Evolutionary conservation across 306 rosid species (phyloP).

Genomic region (Sicyos edulis): DNA sequence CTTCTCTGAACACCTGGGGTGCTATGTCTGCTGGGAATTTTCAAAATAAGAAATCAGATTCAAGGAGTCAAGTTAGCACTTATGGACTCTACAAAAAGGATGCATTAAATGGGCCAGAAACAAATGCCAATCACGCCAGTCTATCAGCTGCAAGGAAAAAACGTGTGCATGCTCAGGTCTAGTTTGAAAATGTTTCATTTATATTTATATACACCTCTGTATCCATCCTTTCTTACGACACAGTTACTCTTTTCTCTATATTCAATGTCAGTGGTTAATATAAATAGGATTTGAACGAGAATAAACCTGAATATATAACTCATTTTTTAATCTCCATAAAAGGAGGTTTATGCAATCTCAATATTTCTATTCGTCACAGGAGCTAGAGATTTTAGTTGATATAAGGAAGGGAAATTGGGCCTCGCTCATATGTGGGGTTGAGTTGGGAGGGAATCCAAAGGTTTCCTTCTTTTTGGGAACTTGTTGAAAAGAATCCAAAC

Average conservation of each 20-base stretch:
- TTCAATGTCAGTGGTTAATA: slow-evolving; percentile 12
- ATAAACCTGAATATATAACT: not conserved
- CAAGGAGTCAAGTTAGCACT: slow-evolving; percentile 46
- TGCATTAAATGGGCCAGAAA: slow-evolving; percentile 58
- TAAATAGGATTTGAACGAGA: not conserved
- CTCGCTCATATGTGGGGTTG: not conserved
- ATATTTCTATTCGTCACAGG: not conserved
- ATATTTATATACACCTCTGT: not conserved
- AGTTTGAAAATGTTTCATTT: slow-evolving; percentile 17
- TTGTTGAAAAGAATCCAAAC: not conserved
- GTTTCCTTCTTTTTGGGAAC: not conserved
- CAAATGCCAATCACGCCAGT: slow-evolving; percentile 60
- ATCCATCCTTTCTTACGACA: not conserved
- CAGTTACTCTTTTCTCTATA: slow-evolving; percentile 4
- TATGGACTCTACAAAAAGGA: slow-evolving; percentile 62
- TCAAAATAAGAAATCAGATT: slow-evolving; percentile 51
- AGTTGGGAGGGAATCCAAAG: slow-evolving; percentile 7
- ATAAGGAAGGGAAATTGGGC: not conserved
- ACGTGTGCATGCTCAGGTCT: slow-evolving; percentile 82
- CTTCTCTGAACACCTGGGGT: slow-evolving; percentile 50
- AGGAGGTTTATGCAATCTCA: not conserved
- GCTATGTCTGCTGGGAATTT: slow-evolving; percentile 56
- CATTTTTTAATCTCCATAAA: not conserved
- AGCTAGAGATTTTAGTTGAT: not conserved
- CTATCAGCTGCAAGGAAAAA: slow-evolving; percentile 68